phyloP scores from a whole-genome alignment of 257 asterid genomes.

The Solanum etuberosum region DNA sequence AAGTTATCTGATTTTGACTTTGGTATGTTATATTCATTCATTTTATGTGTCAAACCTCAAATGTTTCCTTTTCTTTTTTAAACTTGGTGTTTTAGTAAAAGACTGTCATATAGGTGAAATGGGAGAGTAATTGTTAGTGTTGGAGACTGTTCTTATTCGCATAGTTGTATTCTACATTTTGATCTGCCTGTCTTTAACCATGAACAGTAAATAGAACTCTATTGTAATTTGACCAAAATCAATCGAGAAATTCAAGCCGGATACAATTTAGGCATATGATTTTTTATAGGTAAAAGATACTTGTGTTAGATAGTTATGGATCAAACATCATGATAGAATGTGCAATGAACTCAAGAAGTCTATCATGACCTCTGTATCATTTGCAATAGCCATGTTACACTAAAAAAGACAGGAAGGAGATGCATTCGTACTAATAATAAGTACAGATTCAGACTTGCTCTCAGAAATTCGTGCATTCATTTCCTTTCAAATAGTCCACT shows the following conservation, averaged over 20 bases:
- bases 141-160: background rate
- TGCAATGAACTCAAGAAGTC: background rate
- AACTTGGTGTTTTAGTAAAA: background rate
- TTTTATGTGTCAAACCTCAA: no score
- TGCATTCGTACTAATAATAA: background rate
- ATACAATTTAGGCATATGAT: background rate
- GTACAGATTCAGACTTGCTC: background rate
- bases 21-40: no score
- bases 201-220: background rate
- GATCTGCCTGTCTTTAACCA: background rate
- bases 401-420: background rate
- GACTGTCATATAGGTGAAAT: background rate
- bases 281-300: background rate
- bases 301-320: background rate
- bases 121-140: background rate
- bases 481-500: background rate
- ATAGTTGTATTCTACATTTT: background rate
- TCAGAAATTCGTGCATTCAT: background rate
- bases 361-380: background rate
- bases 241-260: background rate
- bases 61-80: no score
- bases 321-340: background rate
- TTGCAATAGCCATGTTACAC: background rate
- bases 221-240: background rate
- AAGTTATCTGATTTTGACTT: no score